Evolutionary conservation across 768 basidiomycete genomes (phyloP), one percentile per base, ranked within the genome.

Genomic region (Leccinum rimulosum): DNA sequence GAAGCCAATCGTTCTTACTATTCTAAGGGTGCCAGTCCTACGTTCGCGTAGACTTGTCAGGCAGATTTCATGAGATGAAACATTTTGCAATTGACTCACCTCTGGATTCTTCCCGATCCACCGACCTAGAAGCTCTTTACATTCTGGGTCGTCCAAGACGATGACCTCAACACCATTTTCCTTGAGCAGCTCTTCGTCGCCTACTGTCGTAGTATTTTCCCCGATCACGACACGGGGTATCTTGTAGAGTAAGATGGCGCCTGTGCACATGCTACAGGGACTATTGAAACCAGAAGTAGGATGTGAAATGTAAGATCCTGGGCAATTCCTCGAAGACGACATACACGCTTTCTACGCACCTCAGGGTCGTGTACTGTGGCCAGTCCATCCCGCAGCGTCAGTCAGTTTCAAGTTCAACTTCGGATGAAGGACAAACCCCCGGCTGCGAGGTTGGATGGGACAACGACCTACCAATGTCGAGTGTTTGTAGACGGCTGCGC

Each of bases 191-290:
- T 81, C 77, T 62, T 88, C 86, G 2, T 76, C 80, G 14, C 83
- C 84, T 19, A 78, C 60, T 62, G 80, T 83, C 47, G 77, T 87
- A 15, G 60, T 54, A 61, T 86, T 85, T 67, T 88, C 86, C 17
- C 85, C 86, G 50, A 88, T 82, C 10, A 89, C 85, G 10, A 87
- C 81, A 7, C 86, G 79, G 5, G 83, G 82, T 40, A 88, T 86
- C 50, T 81, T 81, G 72, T 85, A 88, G 10, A 87, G 74, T n/a
- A 84, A 57, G 25, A 85, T 82, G 1, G 85, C 81, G 5, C 85
- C 86, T 1, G 81, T 78, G 64, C 87, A 87, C 86, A 87, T 86
- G 54, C 74, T 78, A 64, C 87, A 88, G 2, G 87, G 87, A 47
- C 82, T 50, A n/a, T 50, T 22, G 11, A 12, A 45, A 22, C n/a